Evolutionary conservation across 2,329 filamentous ascomycete species (phyloP), one percentile per base, ranked within the genome.

Genomic region (Davidsoniella neocaledoniae): DNA sequence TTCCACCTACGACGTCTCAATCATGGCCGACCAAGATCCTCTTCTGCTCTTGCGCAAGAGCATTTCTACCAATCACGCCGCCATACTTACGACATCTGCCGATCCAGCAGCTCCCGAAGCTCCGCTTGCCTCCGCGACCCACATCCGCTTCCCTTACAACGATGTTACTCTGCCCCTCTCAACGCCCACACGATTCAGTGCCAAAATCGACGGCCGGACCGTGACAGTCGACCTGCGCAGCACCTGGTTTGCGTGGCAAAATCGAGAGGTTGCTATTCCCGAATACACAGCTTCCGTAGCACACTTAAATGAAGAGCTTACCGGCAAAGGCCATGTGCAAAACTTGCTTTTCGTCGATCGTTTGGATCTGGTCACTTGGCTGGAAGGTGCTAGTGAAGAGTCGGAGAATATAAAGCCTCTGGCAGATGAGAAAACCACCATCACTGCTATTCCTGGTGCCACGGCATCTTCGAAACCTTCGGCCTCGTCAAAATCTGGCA

Each of bases 241-340:
- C 63, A 90, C 95, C 66, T 95, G 90, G 70, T 94, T 96, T 62
- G 87, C 87, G 50, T 98, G 87, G 86, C 73, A 85, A 59, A 93
- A 95, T 67, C 86, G 87, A 64, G 90, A 96, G 68, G 79, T 83
- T 50, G 79, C 83, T 49, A 87, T 94, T 56, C 83, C 85, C 9
- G 86, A 94, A 58, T 96, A 96, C 72, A 91, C 95, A 65, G 77
- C 83, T 23, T 81, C 83, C 0, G 84, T 86, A 12, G 80, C 83
- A 58, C 73, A 79, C 57, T 72, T 96, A 51, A 94, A 94, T 62
- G 80, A 85, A 46, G 79, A 86, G 60, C 71, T 95, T 29, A 71
- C 69, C 3, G 70, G 69, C 1, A 77, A 75, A 16, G 71, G 71
- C 9, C 77, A 78, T 57, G 85, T 95, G 21, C 82, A 88, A 65